Conservation (phyloP, 2,329 filamentous ascomycete genomes). For the Aphanocladium album region DNA sequence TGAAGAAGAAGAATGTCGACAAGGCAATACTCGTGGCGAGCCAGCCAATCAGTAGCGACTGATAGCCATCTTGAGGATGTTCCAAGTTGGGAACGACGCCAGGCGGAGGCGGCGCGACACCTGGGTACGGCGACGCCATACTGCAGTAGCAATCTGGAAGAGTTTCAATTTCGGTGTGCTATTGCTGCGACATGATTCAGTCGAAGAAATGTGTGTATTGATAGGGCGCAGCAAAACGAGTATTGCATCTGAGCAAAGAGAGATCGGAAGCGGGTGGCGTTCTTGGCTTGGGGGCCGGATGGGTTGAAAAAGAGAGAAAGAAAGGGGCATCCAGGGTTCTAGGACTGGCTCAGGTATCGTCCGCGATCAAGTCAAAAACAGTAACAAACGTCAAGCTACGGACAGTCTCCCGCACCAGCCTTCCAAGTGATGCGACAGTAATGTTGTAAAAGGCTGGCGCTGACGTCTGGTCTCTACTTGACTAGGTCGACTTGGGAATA, state of each 20-base stretch:
- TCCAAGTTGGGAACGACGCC: slow-evolving; percentile 20
- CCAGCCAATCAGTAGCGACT: slow-evolving; percentile 11
- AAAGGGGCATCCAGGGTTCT: not conserved
- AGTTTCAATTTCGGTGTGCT: not conserved
- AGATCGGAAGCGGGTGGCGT: not conserved
- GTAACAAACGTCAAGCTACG: not conserved
- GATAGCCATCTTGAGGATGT: slow-evolving; percentile 15
- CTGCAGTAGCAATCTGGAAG: no score
- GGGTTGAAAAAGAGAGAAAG: not conserved
- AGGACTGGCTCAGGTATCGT: not conserved
- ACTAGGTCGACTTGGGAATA: not conserved
- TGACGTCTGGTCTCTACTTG: not conserved
- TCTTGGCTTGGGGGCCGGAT: not conserved
- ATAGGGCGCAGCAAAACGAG: not conserved
- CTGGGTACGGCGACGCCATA: slow-evolving; percentile 10
- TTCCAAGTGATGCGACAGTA: slow-evolving; percentile 1
- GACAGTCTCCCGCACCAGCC: not conserved
- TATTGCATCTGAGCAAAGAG: not conserved
- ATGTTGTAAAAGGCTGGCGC: not conserved
- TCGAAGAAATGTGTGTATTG: not conserved
- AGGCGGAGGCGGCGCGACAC: slow-evolving; percentile 19
- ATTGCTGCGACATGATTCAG: not conserved
- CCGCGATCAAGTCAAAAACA: not conserved
- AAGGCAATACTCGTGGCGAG: not conserved
- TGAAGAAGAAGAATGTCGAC: slow-evolving; percentile 9